A percentile compares a stretch with the other conserved stretches of the same genome.
These are phyloP conservation scores for Santalum album DNA, from an alignment of 164 flowering plant species.

Conservation along the genomic window DNA sequence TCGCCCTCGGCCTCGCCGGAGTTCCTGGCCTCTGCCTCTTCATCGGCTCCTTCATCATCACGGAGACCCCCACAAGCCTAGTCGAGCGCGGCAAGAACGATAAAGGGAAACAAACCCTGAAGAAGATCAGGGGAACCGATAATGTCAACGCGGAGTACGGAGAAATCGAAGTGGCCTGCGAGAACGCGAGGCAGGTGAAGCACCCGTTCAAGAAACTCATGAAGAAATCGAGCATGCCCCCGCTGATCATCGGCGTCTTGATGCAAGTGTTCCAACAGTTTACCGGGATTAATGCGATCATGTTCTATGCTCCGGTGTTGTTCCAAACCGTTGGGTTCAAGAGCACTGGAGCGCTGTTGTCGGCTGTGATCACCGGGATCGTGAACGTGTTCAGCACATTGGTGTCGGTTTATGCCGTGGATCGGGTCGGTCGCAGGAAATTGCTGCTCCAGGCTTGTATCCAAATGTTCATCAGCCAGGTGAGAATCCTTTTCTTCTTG, in stretches of 20 bases:
- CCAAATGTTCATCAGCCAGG: constrained; percentile 47
- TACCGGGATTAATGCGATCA: constrained; percentile 54
- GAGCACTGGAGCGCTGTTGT: constrained; percentile 29
- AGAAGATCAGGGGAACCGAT: constrained; percentile 33
- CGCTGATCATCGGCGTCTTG: constrained; percentile 21
- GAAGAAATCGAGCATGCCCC: constrained; percentile 28
- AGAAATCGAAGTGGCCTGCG: constrained; percentile 23
- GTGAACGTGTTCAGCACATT: constrained; percentile 39
- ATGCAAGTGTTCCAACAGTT: constrained; percentile 47
- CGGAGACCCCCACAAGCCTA: constrained; percentile 44
- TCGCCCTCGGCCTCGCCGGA: constrained; percentile 32
- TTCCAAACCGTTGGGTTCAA: constrained; percentile 49
- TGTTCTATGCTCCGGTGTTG: constrained; percentile 52
- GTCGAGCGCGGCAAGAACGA: constrained; percentile 22
- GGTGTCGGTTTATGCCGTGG: constrained; percentile 32
- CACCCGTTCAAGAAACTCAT: constrained; percentile 31
- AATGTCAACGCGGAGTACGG: constrained; percentile 29
- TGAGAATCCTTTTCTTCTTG: too few species aligned
- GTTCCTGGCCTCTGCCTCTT: constrained; percentile 26
- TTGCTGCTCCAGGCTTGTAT: constrained; percentile 40
- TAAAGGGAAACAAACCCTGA: constrained; percentile 21
- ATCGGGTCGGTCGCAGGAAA: constrained; percentile 31
- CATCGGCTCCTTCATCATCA: constrained; percentile 32
- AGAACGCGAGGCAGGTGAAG: constrained; percentile 24
- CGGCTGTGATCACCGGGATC: constrained; percentile 37